Evolutionary conservation across 31 red algal species (phyloP).

Genomic region (Odonthalia washingtoniensis): DNA sequence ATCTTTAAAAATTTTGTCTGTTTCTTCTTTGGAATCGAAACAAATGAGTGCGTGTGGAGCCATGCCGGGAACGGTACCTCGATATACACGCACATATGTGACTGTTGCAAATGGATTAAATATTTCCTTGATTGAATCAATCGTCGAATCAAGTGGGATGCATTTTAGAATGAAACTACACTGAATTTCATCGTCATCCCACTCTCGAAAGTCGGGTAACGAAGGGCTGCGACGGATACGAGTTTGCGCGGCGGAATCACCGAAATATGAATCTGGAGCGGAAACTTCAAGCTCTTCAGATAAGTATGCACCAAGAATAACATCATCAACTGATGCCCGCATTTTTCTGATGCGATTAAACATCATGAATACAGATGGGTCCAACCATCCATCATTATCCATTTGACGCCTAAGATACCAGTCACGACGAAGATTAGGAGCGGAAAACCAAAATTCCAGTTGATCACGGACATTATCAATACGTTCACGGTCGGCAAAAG

Average conservation of each 20-base stretch:
- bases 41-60: conserved; percentile 44
- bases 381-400: conserved; percentile 66
- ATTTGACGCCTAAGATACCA: conserved; percentile 75
- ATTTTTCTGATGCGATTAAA: conserved; percentile 66
- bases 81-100: conserved; percentile 64
- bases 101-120: conserved; percentile 45
- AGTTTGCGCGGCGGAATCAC: conserved; percentile 50
- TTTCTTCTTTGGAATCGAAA: conserved; percentile 35
- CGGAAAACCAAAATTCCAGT: conserved; percentile 79
- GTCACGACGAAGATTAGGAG: conserved; percentile 66
- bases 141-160: conserved; percentile 39
- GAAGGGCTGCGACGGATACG: conserved; percentile 55
- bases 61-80: conserved; percentile 35
- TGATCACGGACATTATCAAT: conserved; percentile 45
- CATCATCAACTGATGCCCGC: conserved; percentile 47
- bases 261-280: conserved; percentile 44
- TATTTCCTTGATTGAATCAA: conserved; percentile 29
- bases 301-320: conserved; percentile 52
- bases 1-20: conserved; percentile 34
- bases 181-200: conserved; percentile 30
- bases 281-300: conserved; percentile 62
- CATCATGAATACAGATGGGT: conserved; percentile 55
- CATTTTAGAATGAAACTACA: conserved; percentile 62
- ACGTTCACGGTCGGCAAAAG: neutral
- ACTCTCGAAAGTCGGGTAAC: conserved; percentile 34